phyloP scores from a whole-genome alignment of 495 filamentous ascomycete species.

The Endocarpon pusillum region DNA sequence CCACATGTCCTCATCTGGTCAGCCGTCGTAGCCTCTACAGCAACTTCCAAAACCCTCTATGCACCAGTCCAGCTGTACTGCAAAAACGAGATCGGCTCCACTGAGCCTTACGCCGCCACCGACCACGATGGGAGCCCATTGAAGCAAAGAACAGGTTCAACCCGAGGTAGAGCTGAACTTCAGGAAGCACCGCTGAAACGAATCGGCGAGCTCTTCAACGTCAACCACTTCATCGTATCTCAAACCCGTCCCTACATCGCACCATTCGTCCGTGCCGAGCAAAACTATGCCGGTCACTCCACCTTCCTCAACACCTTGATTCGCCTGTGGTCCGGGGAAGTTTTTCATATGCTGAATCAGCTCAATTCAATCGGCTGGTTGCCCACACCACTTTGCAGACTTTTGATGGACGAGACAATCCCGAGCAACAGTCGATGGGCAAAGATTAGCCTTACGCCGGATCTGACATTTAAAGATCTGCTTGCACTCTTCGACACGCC shows the following conservation, averaged over 20 bases:
- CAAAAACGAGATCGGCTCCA: slow-evolving; percentile 62
- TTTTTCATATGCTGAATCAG: slow-evolving; percentile 69
- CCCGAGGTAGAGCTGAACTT: no score
- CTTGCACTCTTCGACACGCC: slow-evolving; percentile 63
- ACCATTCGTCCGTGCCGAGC: slow-evolving; percentile 67
- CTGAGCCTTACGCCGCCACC: slow-evolving; percentile 61
- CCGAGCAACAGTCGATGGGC: slow-evolving; percentile 65
- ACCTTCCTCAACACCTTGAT: slow-evolving; percentile 45
- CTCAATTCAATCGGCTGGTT: slow-evolving; percentile 62
- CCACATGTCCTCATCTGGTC: slow-evolving; percentile 95
- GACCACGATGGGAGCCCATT: no score
- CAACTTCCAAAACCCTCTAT: slow-evolving; percentile 49
- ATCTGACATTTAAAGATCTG: slow-evolving; percentile 56
- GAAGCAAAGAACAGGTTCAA: no score
- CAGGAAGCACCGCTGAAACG: slow-evolving; percentile 65
- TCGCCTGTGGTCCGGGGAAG: slow-evolving; percentile 52
- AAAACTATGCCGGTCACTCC: slow-evolving; percentile 48
- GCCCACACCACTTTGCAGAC: slow-evolving; percentile 48
- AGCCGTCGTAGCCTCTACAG: slow-evolving; percentile 82
- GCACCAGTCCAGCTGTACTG: slow-evolving; percentile 56
- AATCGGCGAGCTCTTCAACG: slow-evolving; percentile 84
- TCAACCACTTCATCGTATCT: slow-evolving; percentile 94
- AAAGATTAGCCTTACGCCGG: slow-evolving; percentile 72
- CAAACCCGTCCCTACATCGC: slow-evolving; percentile 92
- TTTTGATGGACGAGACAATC: slow-evolving; percentile 75